These are phyloP conservation scores for Areca catechu DNA, from an alignment of 176 grass and related monocot genomes.

Conservation along the genomic window DNA sequence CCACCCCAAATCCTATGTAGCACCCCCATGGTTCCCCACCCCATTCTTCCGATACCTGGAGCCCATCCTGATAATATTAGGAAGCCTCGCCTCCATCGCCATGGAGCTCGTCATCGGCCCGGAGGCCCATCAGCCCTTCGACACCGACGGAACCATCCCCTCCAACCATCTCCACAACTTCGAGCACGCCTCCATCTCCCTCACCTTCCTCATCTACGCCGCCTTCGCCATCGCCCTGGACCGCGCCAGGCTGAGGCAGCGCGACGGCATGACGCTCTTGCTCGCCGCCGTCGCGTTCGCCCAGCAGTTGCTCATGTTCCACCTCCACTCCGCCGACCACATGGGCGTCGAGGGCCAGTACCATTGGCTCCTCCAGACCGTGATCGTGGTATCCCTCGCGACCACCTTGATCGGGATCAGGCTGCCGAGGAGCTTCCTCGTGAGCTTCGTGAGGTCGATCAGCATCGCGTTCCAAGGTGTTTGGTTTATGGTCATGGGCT, in stretches of 20 bases:
- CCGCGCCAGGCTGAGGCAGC: constrained; percentile 27
- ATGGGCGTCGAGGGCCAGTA: constrained; percentile 57
- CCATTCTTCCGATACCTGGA: constrained; percentile 44
- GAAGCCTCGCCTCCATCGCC: constrained; percentile 41
- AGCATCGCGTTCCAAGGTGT: constrained; percentile 60
- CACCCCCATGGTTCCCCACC: constrained; percentile 67
- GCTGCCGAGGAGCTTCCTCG: constrained; percentile 42
- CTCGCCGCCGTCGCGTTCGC: constrained; percentile 33
- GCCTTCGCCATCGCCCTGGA: constrained; percentile 64
- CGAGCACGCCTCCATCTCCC: constrained; percentile 93
- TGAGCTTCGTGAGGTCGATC: constrained; percentile 39
- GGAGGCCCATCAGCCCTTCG: constrained; percentile 71
- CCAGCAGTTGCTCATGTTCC: constrained; percentile 56
- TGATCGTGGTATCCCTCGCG: constrained; percentile 40
- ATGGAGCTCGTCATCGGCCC: constrained; percentile 93
- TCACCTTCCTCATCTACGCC: constrained; percentile 56
- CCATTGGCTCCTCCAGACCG: constrained; percentile 65
- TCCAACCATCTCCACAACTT: constrained; percentile 92
- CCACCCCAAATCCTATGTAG: constrained; percentile 50
- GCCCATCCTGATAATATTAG: constrained; percentile 48
- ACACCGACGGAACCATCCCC: constrained; percentile 75
- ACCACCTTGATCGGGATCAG: constrained; percentile 40
- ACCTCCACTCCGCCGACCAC: constrained; percentile 72
- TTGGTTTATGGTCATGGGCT: constrained; percentile 55
- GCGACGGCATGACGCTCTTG: constrained; percentile 47